A percentile compares a stretch with the other conserved stretches of the same genome.
phyloP scores from a whole-genome alignment of 345 rosid genomes.

The Murraya koenigii region DNA sequence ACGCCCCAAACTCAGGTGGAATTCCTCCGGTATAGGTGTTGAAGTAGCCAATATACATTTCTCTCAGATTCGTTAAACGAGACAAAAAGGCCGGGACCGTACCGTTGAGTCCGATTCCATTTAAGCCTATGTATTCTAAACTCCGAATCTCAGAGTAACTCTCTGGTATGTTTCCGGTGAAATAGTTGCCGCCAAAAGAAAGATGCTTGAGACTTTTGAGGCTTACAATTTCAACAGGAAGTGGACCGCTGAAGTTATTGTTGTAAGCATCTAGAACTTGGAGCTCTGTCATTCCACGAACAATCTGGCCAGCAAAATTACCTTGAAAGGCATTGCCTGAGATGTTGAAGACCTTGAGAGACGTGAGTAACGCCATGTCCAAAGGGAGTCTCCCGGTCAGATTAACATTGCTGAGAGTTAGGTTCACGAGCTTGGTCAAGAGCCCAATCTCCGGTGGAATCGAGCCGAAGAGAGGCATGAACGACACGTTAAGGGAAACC shows the following conservation, averaged over 20 bases:
- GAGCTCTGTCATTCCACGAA: conserved; percentile 48
- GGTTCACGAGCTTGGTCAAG: conserved; percentile 53
- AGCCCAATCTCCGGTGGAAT: conserved; percentile 74
- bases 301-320: conserved; percentile 56
- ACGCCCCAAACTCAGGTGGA: conserved; percentile 68
- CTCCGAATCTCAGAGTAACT: conserved; percentile 59
- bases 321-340: conserved; percentile 56
- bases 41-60: conserved; percentile 58
- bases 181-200: conserved; percentile 70
- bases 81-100: conserved; percentile 55
- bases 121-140: conserved; percentile 67
- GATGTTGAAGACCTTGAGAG: conserved; percentile 56
- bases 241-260: conserved; percentile 57
- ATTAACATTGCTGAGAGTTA: conserved; percentile 46
- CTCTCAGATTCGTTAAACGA: conserved; percentile 53
- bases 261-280: conserved; percentile 63
- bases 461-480: conserved; percentile 42
- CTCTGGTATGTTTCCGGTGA: conserved; percentile 71
- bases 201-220: conserved; percentile 60
- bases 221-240: conserved; percentile 48
- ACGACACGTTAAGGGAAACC: conserved; percentile 58
- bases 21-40: conserved; percentile 58
- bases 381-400: conserved; percentile 60
- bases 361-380: conserved; percentile 53
- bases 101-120: conserved; percentile 53